Conservation (phyloP, 2,329 filamentous ascomycete genomes). For the Aspergillus sp. region DNA sequence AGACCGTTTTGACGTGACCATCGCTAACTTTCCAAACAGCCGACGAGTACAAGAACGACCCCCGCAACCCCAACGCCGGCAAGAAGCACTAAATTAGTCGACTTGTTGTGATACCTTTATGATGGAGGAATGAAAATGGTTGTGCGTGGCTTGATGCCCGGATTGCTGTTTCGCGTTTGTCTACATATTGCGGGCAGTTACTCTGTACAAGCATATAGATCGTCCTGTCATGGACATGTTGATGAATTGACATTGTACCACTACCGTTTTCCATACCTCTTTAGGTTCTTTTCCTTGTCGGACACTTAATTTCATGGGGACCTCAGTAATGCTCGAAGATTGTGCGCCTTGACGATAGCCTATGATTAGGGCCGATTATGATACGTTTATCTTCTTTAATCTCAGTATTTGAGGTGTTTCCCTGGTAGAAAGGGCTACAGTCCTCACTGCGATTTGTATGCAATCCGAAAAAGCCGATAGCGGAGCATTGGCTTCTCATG, state of each 20-base stretch:
- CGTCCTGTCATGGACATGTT: constrained; percentile 24
- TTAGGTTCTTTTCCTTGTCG: too few species aligned
- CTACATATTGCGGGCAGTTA: constrained; percentile 23
- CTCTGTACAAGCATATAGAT: constrained; percentile 37
- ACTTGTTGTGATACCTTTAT: constrained; percentile 12
- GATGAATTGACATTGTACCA: constrained; percentile 36
- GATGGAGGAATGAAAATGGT: constrained; percentile 10
- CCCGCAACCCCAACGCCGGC: constrained; percentile 59
- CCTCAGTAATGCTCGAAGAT: too few species aligned
- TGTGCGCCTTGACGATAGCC: too few species aligned
- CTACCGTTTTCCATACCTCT: constrained; percentile 10
- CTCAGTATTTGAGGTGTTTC: too few species aligned
- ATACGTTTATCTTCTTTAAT: too few species aligned
- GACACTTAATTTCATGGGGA: too few species aligned
- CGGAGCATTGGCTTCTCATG: too few species aligned
- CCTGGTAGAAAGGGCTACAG: too few species aligned
- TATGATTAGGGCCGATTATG: too few species aligned
- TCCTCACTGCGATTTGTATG: too few species aligned
- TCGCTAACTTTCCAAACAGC: constrained; percentile 45
- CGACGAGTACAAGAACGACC: constrained; percentile 96
- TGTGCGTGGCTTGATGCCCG: constrained; percentile 13
- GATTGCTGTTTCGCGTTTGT: constrained; percentile 17
- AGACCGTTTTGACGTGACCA: not conserved
- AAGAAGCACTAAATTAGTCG: constrained; percentile 31
- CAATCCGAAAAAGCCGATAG: too few species aligned